These are phyloP conservation scores for Ustilago curta DNA, from an alignment of 1,284 basidiomycete genomes.

Conservation along the genomic window DNA sequence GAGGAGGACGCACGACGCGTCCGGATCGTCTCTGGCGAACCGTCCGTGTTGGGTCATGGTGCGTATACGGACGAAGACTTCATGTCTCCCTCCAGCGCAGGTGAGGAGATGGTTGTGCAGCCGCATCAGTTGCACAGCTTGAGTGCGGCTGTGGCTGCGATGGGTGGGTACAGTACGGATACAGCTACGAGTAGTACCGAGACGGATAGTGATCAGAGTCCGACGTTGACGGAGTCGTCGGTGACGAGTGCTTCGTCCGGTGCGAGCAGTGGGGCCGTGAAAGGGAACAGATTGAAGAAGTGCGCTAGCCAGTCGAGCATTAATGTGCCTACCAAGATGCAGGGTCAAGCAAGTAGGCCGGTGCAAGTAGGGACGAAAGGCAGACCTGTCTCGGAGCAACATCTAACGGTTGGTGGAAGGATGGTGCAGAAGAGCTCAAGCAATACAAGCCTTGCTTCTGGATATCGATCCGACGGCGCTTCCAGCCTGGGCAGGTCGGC, in stretches of 20 bases:
- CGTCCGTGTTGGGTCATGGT: conserved; percentile 47
- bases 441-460: conserved; percentile 32
- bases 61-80: conserved; percentile 50
- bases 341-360: not conserved
- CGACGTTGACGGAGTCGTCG: conserved; percentile 42
- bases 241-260: conserved; percentile 27
- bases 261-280: conserved; percentile 13
- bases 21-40: conserved; percentile 59
- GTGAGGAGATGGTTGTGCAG: conserved; percentile 28
- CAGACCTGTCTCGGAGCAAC: conserved; percentile 13
- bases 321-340: not conserved
- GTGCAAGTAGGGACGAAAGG: not conserved
- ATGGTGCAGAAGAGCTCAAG: conserved; percentile 41
- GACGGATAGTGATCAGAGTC: conserved; percentile 41
- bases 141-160: conserved; percentile 47
- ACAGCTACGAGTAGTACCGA: conserved; percentile 36
- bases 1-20: conserved; percentile 48
- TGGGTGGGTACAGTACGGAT: conserved; percentile 34
- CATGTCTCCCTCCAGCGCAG: conserved; percentile 28
- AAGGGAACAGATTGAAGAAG: conserved; percentile 24
- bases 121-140: conserved; percentile 43
- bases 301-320: conserved; percentile 36
- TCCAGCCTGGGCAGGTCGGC: conserved; percentile 52
- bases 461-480: conserved; percentile 40
- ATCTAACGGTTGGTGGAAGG: not conserved